These are phyloP conservation scores for Byssoonygena ceratinophila DNA, from an alignment of 2,329 filamentous ascomycete genomes.

Conservation along the genomic window DNA sequence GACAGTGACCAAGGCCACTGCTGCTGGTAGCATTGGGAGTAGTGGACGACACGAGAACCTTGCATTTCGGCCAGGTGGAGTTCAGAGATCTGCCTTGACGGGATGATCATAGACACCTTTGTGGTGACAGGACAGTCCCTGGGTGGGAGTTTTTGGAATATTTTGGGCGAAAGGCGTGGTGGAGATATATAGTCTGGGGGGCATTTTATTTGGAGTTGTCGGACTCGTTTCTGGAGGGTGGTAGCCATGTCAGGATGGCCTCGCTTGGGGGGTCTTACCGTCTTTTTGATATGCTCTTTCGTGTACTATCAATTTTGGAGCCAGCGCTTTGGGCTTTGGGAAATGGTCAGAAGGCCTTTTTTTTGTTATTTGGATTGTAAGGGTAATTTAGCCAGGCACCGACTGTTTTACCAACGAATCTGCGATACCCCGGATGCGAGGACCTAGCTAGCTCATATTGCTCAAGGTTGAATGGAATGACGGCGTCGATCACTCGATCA, in stretches of 20 bases:
- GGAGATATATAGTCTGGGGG: neutral
- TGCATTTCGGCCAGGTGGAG: constrained; percentile 5
- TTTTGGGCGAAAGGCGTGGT: neutral
- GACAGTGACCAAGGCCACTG: neutral
- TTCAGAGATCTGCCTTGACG: constrained; percentile 5
- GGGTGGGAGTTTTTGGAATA: neutral
- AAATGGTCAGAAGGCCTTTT: neutral
- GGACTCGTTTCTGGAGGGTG: neutral
- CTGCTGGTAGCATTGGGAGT: neutral
- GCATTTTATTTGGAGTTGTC: neutral
- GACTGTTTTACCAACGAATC: constrained; percentile 1
- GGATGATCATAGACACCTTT: constrained; percentile 5
- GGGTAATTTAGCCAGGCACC: neutral
- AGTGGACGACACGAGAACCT: neutral
- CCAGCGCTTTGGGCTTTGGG: neutral
- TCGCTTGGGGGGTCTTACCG: neutral
- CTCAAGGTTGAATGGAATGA: no score
- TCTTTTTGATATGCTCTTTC: neutral
- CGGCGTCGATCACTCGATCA: constrained; percentile 4
- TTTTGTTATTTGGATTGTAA: neutral
- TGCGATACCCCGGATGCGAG: neutral
- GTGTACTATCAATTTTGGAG: neutral
- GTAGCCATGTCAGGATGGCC: neutral
- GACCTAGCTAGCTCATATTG: no score
- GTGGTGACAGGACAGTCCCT: neutral